Base-by-base conservation (phyloP, 345 rosid species). In the Rhodamnia rubescens region DNA sequence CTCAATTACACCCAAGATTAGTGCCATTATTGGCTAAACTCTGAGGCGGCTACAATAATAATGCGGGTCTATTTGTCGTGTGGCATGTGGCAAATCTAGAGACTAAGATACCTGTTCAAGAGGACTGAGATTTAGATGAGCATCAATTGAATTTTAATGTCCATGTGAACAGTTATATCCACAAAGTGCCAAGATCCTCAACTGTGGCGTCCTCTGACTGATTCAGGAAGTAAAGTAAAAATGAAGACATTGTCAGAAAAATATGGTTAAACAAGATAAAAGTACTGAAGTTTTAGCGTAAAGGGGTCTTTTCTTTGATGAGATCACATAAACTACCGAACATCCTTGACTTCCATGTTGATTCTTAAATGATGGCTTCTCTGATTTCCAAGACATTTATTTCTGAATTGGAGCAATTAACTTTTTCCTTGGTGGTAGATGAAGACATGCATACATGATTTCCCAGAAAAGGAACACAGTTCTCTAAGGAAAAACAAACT, bases 351-450 rank as follows among this genome's bases (percentile, higher is more conserved):
- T 74, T 87, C 49, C 74, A 84, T 83, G 87, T 82, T 44, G 85
- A 14, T 81, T 83, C 84, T 86, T 83, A 85, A 83, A 85, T 26
- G 29, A 40, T 56, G 29, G 64, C 50, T 81, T 53, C 84, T 81
- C 84, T 80, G 80, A 54, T 86, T 86, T 85, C 85, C 82, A 90
- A 81, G 74, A 27, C 74, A 88, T 85, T 87, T 87, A 47, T 85
- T 84, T 86, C 54, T 84, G 16, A 85, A 89, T 49, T 53, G 21
- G 10, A 84, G 84, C 85, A 74, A 82, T 81, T 64, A 82, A 59
- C 42, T 53, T 21, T 42, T 40, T 82, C 51, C 61, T 74, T 16
- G 42, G 56, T 2, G 78, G 47, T 32, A 5, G 24, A 69, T 69
- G 8, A 69, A 36, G 78, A 36, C 78, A 69, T 18, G 78, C 78